Conservation (phyloP, 495 filamentous ascomycete genomes). For the Penicillium atrosanguineum region DNA sequence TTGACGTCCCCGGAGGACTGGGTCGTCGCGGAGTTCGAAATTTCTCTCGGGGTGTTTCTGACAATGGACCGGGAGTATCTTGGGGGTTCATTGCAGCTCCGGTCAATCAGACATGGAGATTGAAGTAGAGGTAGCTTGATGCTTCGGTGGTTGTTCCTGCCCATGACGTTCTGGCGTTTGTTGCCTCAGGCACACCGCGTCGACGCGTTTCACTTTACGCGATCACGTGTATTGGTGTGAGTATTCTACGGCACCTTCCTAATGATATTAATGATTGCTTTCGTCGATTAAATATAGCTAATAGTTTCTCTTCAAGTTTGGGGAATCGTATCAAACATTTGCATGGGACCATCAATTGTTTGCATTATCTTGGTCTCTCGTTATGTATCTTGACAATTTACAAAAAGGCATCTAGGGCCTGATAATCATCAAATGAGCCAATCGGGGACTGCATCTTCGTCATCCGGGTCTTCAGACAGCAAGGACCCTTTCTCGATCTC, state of each 20-base stretch:
- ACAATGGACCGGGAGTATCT: constrained; percentile 11
- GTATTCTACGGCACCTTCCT: too few species aligned
- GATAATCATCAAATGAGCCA: constrained; percentile 47
- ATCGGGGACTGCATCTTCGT: constrained; percentile 66
- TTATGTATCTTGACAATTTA: not conserved
- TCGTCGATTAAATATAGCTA: too few species aligned
- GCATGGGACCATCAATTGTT: too few species aligned
- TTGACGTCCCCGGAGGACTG: constrained; percentile 15
- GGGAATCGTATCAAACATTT: too few species aligned
- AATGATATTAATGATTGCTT: too few species aligned
- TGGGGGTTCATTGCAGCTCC: constrained; percentile 36
- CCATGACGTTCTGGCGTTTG: constrained; percentile 16
- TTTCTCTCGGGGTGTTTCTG: constrained; percentile 18
- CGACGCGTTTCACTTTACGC: constrained; percentile 21
- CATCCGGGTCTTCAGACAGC: constrained; percentile 63
- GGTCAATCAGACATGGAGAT: constrained; percentile 16
- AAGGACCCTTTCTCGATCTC: constrained; percentile 44
- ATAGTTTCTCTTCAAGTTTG: too few species aligned
- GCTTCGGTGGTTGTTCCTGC: not conserved
- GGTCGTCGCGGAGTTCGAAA: constrained; percentile 30
- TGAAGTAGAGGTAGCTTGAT: not conserved
- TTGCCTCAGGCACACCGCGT: constrained; percentile 22
- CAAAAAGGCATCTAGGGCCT: not conserved
- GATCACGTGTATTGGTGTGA: not conserved
- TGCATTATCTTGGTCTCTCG: not conserved